These are phyloP conservation scores for Thielaviopsis populi DNA, from an alignment of 2,329 filamentous ascomycete genomes.

Conservation along the genomic window DNA sequence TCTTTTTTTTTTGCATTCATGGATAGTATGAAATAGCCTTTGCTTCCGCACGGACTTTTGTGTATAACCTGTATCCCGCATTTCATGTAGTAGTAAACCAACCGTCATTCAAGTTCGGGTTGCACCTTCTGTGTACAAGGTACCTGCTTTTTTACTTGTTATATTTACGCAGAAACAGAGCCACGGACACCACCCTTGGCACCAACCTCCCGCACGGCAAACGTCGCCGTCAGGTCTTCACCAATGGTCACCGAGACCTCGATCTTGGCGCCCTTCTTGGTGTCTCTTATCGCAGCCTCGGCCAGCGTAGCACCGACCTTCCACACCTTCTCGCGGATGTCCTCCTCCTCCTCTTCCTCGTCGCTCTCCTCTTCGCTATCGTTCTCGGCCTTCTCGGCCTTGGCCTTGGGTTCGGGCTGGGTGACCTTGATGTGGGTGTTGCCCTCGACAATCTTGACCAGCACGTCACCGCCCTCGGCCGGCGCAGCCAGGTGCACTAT, in stretches of 20 bases:
- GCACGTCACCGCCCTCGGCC: slow-evolving; percentile 69
- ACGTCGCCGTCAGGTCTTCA: slow-evolving; percentile 61
- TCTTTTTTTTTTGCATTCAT: slow-evolving; percentile 5
- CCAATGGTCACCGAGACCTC: slow-evolving; percentile 86
- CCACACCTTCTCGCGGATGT: slow-evolving; percentile 81
- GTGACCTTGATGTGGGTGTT: slow-evolving; percentile 84
- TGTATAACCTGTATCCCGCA: slow-evolving; percentile 16
- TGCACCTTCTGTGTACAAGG: not conserved
- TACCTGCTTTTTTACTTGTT: slow-evolving; percentile 4
- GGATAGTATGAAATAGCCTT: slow-evolving; percentile 8
- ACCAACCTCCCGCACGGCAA: slow-evolving; percentile 74
- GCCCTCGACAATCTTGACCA: slow-evolving; percentile 80
- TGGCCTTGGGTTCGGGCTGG: slow-evolving; percentile 66
- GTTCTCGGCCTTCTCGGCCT: slow-evolving; percentile 50
- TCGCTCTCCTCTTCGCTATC: slow-evolving; percentile 44
- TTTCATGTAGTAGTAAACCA: slow-evolving; percentile 3
- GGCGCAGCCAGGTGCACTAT: slow-evolving; percentile 64
- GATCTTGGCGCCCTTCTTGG: slow-evolving; percentile 80
- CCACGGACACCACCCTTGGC: slow-evolving; percentile 73
- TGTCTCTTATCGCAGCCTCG: slow-evolving; percentile 67
- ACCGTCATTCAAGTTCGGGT: slow-evolving; percentile 7
- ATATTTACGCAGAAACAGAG: slow-evolving; percentile 25
- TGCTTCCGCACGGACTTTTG: slow-evolving; percentile 14
- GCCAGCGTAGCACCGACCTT: slow-evolving; percentile 71
- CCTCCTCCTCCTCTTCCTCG: slow-evolving; percentile 80